phyloP scores from a whole-genome alignment of 2,329 filamentous ascomycete genomes.

The Cordyceps militaris region DNA sequence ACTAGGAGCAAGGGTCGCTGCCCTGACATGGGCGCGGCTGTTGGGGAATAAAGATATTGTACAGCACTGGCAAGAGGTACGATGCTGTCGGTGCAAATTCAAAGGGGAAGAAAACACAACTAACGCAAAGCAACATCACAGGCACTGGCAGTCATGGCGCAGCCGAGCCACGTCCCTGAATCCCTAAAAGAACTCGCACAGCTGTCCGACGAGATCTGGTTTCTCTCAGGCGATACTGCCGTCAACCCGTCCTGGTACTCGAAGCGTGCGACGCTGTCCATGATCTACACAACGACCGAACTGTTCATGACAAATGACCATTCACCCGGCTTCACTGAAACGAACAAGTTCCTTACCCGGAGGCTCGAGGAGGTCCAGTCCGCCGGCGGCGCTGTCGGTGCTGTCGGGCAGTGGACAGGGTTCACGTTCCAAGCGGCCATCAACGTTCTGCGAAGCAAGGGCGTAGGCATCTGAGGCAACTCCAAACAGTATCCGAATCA shows the following conservation, averaged over 20 bases:
- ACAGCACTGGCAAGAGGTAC: conserved; percentile 81
- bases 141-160: conserved; percentile 86
- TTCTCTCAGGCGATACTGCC: conserved; percentile 70
- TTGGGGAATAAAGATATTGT: conserved; percentile 67
- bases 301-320: conserved; percentile 90
- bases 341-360: conserved; percentile 70
- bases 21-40: conserved; percentile 69
- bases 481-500: neutral
- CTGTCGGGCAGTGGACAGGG: conserved; percentile 68
- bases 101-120: too few relatives aligned
- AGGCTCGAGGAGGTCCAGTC: conserved; percentile 63
- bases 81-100: too few relatives aligned
- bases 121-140: conserved; percentile 27
- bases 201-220: conserved; percentile 89
- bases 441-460: conserved; percentile 83
- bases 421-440: conserved; percentile 72
- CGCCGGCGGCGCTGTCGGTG: conserved; percentile 54
- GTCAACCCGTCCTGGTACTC: conserved; percentile 87
- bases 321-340: conserved; percentile 66
- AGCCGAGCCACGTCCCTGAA: conserved; percentile 67
- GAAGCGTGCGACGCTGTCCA: conserved; percentile 49
- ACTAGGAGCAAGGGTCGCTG: conserved; percentile 59
- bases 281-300: conserved; percentile 66
- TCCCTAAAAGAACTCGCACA: conserved; percentile 72
- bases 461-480: conserved; percentile 61